Base-by-base conservation (phyloP, 805 yeast species). In the Nakazawaea ishiwadae region DNA sequence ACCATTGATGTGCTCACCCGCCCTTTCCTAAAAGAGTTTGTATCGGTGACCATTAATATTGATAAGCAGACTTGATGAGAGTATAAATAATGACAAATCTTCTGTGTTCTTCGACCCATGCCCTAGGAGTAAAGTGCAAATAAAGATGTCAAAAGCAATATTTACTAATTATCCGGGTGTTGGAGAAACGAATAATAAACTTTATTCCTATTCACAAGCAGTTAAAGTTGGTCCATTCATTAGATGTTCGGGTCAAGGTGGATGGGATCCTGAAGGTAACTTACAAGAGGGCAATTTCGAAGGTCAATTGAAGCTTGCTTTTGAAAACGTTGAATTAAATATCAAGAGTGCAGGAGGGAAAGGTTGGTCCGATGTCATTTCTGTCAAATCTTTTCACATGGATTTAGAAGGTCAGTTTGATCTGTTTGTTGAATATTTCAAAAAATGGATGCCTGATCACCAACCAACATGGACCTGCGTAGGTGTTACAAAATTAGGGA, bases 211-310 rank as follows among this genome's bases (percentile, higher is more conserved):
- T 26, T 37, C 45, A 11, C 40, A 37, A 30, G 42, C 42, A 20
- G 45, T 41, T 3, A 40, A 31, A 30, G 31, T 37, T 28, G 47
- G 47, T 4, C 41, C 44, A 11, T 37, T 19, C 16, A 39, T 44
- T 26, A 36, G 38, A 18, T 36, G 39, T 24, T 35, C 47, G 6
- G 47, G 45, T 2, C 47, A 44, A 31, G 45, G 47, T 9, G 47
- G 47, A 2, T 44, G 47, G 47, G 47, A 41, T 14, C 21, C 32
- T 2, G 36, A 41, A 14, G 47, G 45, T 15, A 33, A 31, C 8
- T 18, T 40, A 3, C 21, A 35, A 14, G 28, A 18, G 4, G 35
- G 35, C 9, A 42, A 44, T 21, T 23, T 35, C n/a, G 18, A 28
- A 12, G 27, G 15, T 2, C 45, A 40, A 30, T 27, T 44, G 11